A percentile compares a stretch with the other conserved stretches of the same genome.
Evolutionary conservation across 2,329 filamentous ascomycete species (phyloP).

Genomic region (Trichoderma pleuroti): DNA sequence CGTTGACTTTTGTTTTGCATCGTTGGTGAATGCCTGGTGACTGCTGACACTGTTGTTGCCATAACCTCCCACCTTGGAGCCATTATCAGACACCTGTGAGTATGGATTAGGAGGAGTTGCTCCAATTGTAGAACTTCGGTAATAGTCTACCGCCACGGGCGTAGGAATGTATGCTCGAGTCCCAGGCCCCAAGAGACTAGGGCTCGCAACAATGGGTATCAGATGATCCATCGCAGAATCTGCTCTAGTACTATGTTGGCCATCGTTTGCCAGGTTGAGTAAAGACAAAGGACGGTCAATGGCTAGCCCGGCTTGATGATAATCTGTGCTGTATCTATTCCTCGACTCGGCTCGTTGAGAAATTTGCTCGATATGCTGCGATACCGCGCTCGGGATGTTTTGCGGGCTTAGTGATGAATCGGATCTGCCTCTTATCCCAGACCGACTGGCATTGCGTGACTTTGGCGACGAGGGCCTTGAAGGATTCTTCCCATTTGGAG

Average conservation of each 20-base stretch:
- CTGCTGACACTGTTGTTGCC: background rate
- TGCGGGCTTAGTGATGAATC: conserved; percentile 23
- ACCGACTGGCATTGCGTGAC: conserved; percentile 36
- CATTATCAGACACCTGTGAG: background rate
- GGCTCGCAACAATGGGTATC: conserved; percentile 29
- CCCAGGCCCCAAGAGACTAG: conserved; percentile 25
- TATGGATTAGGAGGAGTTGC: background rate
- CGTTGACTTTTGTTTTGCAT: background rate
- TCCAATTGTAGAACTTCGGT: background rate
- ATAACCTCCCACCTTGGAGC: background rate
- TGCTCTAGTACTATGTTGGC: conserved; percentile 3
- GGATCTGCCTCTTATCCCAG: conserved; percentile 24
- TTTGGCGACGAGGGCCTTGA: conserved; percentile 33
- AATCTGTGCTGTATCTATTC: conserved; percentile 5
- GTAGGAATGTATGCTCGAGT: background rate
- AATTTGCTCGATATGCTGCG: conserved; percentile 26
- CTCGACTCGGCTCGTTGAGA: conserved; percentile 27
- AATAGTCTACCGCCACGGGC: background rate
- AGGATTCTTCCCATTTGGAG: background rate
- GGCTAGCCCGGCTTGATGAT: background rate
- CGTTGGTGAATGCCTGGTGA: background rate
- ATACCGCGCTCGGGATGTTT: conserved; percentile 19
- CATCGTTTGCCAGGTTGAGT: conserved; percentile 18
- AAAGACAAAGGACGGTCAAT: background rate
- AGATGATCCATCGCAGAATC: conserved; percentile 9